phyloP scores from a whole-genome alignment of 495 filamentous ascomycete species.

The Cudoniella acicularis region DNA sequence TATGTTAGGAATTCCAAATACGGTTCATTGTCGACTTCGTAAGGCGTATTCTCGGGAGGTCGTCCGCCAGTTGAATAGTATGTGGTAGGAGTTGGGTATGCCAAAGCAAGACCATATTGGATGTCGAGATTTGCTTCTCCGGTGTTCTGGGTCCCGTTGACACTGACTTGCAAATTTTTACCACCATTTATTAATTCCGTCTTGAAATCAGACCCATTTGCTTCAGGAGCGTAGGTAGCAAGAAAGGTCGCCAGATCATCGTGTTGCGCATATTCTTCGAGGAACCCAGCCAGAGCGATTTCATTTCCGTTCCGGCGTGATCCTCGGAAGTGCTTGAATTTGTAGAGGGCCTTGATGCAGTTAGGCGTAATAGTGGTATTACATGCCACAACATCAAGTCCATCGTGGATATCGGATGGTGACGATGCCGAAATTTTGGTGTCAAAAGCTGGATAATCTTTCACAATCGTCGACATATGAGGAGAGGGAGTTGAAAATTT shows the following conservation, averaged over 20 bases:
- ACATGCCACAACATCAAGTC: not conserved
- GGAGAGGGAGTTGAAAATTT: not conserved
- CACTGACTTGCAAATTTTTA: not conserved
- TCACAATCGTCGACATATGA: not conserved
- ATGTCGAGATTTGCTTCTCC: slow-evolving; percentile 55
- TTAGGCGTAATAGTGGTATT: slow-evolving; percentile 12
- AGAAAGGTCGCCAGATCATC: slow-evolving; percentile 2
- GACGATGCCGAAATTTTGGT: not conserved
- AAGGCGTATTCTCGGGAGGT: not conserved
- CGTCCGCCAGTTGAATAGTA: slow-evolving; percentile 2
- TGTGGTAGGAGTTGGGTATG: not conserved
- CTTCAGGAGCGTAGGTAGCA: not conserved
- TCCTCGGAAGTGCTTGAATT: slow-evolving; percentile 1
- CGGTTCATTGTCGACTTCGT: slow-evolving; percentile 57
- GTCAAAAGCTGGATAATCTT: not conserved
- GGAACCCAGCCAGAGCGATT: not conserved
- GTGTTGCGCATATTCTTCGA: slow-evolving; percentile 2
- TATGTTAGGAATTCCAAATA: slow-evolving; percentile 67
- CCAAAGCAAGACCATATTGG: not conserved
- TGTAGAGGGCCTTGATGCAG: slow-evolving; percentile 12
- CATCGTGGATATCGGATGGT: not conserved
- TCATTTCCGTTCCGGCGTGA: not conserved
- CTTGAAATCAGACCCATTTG: not conserved
- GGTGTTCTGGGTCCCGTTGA: not conserved
- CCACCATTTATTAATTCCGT: slow-evolving; percentile 1